Conservation (phyloP, 257 asterid species). For the Capsicum chinense region DNA sequence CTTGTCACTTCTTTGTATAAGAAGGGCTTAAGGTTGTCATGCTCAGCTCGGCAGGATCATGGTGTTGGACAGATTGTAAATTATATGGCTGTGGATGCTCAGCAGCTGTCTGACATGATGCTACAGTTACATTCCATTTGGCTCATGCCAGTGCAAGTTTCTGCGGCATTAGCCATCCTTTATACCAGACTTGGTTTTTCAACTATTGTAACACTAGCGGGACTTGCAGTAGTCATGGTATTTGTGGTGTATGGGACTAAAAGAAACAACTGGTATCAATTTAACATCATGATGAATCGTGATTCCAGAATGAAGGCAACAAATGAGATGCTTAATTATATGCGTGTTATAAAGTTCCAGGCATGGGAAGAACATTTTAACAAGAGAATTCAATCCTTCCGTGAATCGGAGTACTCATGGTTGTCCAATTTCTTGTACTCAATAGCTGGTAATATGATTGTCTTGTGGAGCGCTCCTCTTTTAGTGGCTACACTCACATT, state of each 20-base stretch:
- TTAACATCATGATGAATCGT: constrained; percentile 71
- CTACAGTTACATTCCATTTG: constrained; percentile 79
- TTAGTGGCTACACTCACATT: constrained; percentile 72
- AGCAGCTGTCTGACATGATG: constrained; percentile 96
- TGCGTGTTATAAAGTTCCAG: constrained; percentile 92
- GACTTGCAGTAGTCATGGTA: constrained; percentile 50
- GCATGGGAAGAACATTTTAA: constrained; percentile 97
- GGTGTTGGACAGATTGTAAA: constrained; percentile 95
- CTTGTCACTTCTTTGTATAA: constrained; percentile 76
- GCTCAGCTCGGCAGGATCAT: constrained; percentile 87
- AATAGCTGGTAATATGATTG: constrained; percentile 59
- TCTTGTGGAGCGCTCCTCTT: constrained; percentile 83
- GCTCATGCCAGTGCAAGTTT: constrained; percentile 85
- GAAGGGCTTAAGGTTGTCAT: constrained; percentile 80
- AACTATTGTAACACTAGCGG: constrained; percentile 54
- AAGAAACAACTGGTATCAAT: constrained; percentile 68
- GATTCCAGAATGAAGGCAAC: constrained; percentile 91
- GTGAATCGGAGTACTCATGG: constrained; percentile 73
- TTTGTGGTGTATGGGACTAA: constrained; percentile 63
- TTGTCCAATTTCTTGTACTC: constrained; percentile 72
- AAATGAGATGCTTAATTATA: constrained; percentile 89
- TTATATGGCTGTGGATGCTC: constrained; percentile 97
- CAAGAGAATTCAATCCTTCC: constrained; percentile 71
- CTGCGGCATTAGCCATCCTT: constrained; percentile 66
- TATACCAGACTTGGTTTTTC: constrained; percentile 67